Base-by-base conservation (phyloP, 495 filamentous ascomycete species). In the Penicillium canescens region DNA sequence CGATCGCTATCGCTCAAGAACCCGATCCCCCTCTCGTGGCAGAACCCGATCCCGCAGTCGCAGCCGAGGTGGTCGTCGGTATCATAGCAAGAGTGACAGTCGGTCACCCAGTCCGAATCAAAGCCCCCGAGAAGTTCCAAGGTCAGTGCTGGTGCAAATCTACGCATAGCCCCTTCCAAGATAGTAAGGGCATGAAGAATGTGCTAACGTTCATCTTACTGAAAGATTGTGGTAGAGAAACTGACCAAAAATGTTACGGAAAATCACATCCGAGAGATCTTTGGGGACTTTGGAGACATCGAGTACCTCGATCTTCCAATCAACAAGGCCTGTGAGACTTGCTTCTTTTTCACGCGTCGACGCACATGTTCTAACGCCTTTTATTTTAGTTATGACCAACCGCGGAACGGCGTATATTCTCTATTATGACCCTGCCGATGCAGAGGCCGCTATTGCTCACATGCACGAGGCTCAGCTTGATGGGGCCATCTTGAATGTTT, bases 381-480 rank as follows among this genome's bases (percentile, higher is more conserved):
- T 31, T 43, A 4, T 4, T 47, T 24, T 69, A 96, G 92, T 89
- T 75, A 86, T 86, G 61, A 92, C 86, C 42, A 98, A 97, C 59
- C 88, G 92, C 43, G 92, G 95, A 46, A 94, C 93, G 9, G 95
- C 94, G 38, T 99, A 97, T 68, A 92, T 98, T 46, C 73, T 96
- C 26, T 99, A 90, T 70, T 71, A 83, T 40, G 78, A 86, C 45
- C 82, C 91, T 35, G 77, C 84, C 40, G 87, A 91, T 57, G 95
- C 94, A 34, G 91, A 96, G 62, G 78, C 85, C 14, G 94, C 94
- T 21, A 95, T 99, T 59, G 84, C 92, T 41, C 88, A 96, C 64
- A 98, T 99, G 95, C 95, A 99, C 68, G 94, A 99, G 77, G 91
- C 91, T 12, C 90, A 97, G 58, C 75, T 99, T 39, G 94, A 99